Evolutionary conservation across 306 rosid species (phyloP).

Genomic region (Casuarina glauca): DNA sequence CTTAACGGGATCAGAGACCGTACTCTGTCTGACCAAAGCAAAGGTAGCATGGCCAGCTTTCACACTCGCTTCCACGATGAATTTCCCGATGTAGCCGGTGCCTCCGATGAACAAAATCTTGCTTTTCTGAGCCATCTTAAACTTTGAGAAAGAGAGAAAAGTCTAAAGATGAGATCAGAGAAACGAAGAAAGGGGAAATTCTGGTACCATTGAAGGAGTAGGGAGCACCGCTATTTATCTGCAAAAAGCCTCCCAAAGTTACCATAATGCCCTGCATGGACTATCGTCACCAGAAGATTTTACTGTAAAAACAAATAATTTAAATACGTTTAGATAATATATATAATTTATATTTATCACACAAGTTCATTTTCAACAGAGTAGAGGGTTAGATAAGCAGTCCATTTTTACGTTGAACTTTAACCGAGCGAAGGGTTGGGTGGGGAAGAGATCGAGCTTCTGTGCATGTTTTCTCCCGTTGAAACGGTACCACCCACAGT

Average conservation of each 20-base stretch:
- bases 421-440: no score
- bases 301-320: no score
- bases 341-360: no score
- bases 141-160: background rate
- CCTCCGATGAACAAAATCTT: slow-evolving; percentile 90
- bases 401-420: no score
- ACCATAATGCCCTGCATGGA: slow-evolving; percentile 8
- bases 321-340: no score
- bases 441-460: no score
- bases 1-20: slow-evolving; percentile 61
- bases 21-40: slow-evolving; percentile 67
- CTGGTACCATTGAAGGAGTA: background rate
- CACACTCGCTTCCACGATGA: slow-evolving; percentile 75
- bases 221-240: background rate
- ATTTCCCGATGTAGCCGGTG: slow-evolving; percentile 85
- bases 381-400: no score
- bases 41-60: slow-evolving; percentile 76
- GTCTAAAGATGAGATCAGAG: background rate
- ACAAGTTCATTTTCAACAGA: no score
- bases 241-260: background rate
- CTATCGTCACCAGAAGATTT: no score
- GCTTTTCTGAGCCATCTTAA: slow-evolving; percentile 68
- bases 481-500: no score
- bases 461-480: no score
- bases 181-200: background rate